Evolutionary conservation across 805 yeast genomes (phyloP).

Genomic region (Yarrowia yakushimensis): DNA sequence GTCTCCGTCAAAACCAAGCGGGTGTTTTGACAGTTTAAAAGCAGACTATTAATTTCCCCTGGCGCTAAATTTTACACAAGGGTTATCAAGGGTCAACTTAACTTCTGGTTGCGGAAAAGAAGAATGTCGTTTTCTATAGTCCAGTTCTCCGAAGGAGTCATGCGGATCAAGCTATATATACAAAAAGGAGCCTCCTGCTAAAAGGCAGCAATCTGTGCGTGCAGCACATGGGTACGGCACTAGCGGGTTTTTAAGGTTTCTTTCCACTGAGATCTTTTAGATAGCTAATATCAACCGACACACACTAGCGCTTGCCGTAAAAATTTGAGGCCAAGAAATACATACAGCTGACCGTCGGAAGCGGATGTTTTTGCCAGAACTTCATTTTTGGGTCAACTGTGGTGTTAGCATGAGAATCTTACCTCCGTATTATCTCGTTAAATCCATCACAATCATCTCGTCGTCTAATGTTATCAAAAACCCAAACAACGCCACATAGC

Average conservation of each 20-base stretch:
- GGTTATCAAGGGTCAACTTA: conserved; percentile 1
- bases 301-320: not conserved
- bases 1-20: not conserved
- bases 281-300: not conserved
- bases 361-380: not conserved
- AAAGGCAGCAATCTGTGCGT: conserved; percentile 10
- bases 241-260: not conserved
- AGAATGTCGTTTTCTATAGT: not conserved
- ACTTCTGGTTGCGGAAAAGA: not conserved
- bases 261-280: conserved; percentile 11
- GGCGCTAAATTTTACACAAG: not conserved
- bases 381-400: not conserved
- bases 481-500: not conserved
- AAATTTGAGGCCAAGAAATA: not conserved
- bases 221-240: conserved; percentile 23
- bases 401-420: not conserved
- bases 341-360: too few relatives aligned
- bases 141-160: not conserved
- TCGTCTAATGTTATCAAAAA: not conserved
- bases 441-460: not conserved
- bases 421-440: not conserved
- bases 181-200: not conserved
- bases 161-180: conserved; percentile 8
- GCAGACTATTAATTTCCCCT: not conserved
- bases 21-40: not conserved